A percentile compares a stretch with the other conserved stretches of the same genome.
Conservation (phyloP, 306 rosid species). For the Quercus glauca region DNA sequence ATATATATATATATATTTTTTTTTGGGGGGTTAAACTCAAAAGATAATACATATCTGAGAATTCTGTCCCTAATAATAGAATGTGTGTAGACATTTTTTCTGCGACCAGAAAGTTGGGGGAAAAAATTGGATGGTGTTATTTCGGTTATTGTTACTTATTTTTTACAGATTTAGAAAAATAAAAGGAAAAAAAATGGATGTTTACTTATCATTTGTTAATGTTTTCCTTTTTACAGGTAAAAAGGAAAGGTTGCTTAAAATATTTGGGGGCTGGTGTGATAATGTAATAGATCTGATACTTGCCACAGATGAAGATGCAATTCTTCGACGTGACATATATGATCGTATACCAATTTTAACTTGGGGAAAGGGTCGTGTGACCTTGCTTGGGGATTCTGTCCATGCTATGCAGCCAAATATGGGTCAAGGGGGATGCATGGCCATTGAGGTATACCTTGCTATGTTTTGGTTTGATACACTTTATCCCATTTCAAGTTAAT, state of each 20-base stretch:
- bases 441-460: slow-evolving; percentile 69
- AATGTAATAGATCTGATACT: slow-evolving; percentile 73
- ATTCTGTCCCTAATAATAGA: background rate
- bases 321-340: slow-evolving; percentile 91
- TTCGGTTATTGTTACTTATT: background rate
- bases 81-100: background rate
- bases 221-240: slow-evolving; percentile 48
- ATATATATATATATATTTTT: no score
- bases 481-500: slow-evolving; percentile 10
- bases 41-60: background rate
- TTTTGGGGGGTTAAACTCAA: background rate
- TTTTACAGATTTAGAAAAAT: background rate
- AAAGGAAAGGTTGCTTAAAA: slow-evolving; percentile 68
- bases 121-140: background rate
- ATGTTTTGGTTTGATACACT: background rate
- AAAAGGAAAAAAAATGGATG: background rate
- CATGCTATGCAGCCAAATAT: slow-evolving; percentile 99
- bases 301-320: slow-evolving; percentile 80
- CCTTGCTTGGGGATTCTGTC: slow-evolving; percentile 92
- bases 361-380: slow-evolving; percentile 94
- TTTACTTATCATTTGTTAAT: slow-evolving; percentile 1
- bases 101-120: background rate
- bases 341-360: slow-evolving; percentile 72
- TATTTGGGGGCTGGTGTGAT: slow-evolving; percentile 95
- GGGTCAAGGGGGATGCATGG: slow-evolving; percentile 99